A percentile compares a stretch with the other conserved stretches of the same genome.
Conservation (phyloP, 257 asterid genomes). For the Oldenlandia corymbosa region DNA sequence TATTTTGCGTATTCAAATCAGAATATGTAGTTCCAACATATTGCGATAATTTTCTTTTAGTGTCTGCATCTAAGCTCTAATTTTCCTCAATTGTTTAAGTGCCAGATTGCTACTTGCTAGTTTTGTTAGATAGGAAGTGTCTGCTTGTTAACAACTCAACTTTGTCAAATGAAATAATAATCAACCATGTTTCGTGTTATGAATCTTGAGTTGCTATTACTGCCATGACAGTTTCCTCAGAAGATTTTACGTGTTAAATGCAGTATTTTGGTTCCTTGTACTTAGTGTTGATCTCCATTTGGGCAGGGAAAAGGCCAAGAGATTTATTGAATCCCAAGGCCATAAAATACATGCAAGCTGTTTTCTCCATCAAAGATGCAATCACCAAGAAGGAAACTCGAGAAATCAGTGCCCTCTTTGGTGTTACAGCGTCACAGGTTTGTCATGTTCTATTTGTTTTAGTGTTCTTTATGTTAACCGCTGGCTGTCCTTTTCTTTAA, state of each 20-base stretch:
- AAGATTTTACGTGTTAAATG: not conserved
- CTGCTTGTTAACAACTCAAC: not conserved
- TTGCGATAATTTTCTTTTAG: not conserved
- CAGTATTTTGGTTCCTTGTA: slow-evolving; percentile 1
- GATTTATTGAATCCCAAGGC: slow-evolving; percentile 96
- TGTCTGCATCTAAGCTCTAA: not conserved
- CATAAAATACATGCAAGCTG: slow-evolving; percentile 75
- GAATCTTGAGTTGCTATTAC: not conserved
- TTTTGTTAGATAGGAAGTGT: not conserved
- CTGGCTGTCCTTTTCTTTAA: not conserved
- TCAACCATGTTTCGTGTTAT: not conserved
- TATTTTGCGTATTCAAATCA: too few relatives aligned
- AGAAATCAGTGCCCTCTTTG: slow-evolving; percentile 90
- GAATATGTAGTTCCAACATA: not conserved
- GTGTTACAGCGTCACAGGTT: slow-evolving; percentile 94
- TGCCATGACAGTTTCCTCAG: not conserved
- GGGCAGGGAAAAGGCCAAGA: slow-evolving; percentile 89
- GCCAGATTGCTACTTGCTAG: not conserved
- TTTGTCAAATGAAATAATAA: not conserved
- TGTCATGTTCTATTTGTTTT: not conserved
- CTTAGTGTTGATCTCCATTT: not conserved
- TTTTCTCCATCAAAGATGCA: slow-evolving; percentile 82
- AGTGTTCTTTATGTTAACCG: not conserved
- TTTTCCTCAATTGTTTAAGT: not conserved
- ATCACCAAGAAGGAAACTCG: slow-evolving; percentile 84